phyloP scores from a whole-genome alignment of 441 rosid species.

The Aleurites moluccanus region DNA sequence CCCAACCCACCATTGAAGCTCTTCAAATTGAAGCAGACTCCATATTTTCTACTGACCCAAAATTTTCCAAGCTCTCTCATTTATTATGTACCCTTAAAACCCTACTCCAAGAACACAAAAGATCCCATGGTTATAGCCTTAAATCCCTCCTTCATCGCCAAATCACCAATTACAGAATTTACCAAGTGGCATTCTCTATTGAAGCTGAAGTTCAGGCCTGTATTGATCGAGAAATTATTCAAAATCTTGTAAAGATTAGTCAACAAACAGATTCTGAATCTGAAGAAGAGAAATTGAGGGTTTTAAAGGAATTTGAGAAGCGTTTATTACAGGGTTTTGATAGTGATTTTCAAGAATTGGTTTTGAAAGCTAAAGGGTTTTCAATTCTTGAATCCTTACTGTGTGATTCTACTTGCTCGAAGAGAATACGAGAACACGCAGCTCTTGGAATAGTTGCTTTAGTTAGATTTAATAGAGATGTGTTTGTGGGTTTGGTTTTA shows the following conservation, averaged over 20 bases:
- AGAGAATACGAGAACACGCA: conserved; percentile 33
- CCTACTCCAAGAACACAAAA: conserved; percentile 33
- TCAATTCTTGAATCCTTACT: conserved; percentile 38
- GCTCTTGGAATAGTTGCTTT: conserved; percentile 38
- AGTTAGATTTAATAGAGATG: conserved; percentile 49
- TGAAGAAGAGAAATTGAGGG: conserved; percentile 38
- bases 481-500: conserved; percentile 57
- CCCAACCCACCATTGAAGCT: conserved; percentile 28
- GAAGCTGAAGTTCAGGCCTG: conserved; percentile 38
- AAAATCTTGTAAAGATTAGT: conserved; percentile 32
- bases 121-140: conserved; percentile 31
- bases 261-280: conserved; percentile 16
- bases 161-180: conserved; percentile 39
- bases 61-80: conserved; percentile 36
- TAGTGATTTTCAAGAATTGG: conserved; percentile 48
- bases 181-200: conserved; percentile 32
- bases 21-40: conserved; percentile 26
- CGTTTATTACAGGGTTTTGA: conserved; percentile 49
- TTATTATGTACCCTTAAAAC: conserved; percentile 36
- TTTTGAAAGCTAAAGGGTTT: conserved; percentile 46
- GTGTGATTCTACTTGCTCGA: conserved; percentile 33
- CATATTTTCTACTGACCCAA: conserved; percentile 25
- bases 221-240: conserved; percentile 37
- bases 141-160: conserved; percentile 40
- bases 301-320: conserved; percentile 38